Conservation (phyloP, 345 rosid species). For the Gynandropsis gynandra region DNA sequence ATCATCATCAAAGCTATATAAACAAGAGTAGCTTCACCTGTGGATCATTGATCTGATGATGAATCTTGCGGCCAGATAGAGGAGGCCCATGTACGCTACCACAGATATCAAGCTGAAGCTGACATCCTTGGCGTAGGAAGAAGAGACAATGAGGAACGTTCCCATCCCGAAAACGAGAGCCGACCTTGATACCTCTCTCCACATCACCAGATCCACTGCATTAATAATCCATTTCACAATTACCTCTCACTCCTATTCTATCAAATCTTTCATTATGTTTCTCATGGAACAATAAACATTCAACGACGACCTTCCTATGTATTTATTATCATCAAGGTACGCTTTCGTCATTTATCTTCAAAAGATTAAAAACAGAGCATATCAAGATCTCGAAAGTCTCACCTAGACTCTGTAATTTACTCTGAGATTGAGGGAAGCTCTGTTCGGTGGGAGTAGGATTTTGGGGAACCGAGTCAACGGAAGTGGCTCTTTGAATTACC, state of each 20-base stretch:
- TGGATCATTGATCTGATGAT: conserved; percentile 48
- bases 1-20: neutral
- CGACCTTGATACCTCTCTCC: conserved; percentile 79
- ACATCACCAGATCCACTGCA: conserved; percentile 89
- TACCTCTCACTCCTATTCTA: too few relatives aligned
- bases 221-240: conserved; percentile 1
- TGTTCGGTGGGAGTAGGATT: conserved; percentile 27
- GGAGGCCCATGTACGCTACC: conserved; percentile 68
- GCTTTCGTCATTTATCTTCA: too few relatives aligned
- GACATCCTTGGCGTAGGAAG: conserved; percentile 66
- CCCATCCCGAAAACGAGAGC: conserved; percentile 78
- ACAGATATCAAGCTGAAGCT: conserved; percentile 75
- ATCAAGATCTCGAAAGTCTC: conserved; percentile 7
- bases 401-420: conserved; percentile 74
- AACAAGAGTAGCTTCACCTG: conserved; percentile 41
- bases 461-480: conserved; percentile 30
- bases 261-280: conserved; percentile 13
- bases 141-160: conserved; percentile 59
- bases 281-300: neutral
- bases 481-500: conserved; percentile 32
- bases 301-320: too few relatives aligned
- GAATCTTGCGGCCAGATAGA: conserved; percentile 68
- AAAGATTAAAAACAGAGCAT: neutral
- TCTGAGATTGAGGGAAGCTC: conserved; percentile 40
- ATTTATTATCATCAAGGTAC: too few relatives aligned